Evolutionary conservation across 31 red algal genomes (phyloP).

Genomic region (Porphyra umbilicalis): DNA sequence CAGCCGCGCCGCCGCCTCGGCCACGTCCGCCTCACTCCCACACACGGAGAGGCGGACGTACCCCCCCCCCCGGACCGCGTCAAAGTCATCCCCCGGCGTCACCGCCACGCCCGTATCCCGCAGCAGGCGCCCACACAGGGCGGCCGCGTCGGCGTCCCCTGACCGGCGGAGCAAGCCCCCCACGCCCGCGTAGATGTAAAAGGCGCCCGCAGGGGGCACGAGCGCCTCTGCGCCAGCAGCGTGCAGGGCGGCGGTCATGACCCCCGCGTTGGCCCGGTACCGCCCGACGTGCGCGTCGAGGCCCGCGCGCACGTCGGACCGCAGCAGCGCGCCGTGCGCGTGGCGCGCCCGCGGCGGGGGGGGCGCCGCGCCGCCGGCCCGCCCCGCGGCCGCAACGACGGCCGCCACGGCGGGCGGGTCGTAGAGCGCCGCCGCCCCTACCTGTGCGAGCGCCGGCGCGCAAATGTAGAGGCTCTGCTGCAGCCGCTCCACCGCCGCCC

Average conservation of each 20-base stretch:
- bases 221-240: conserved; percentile 9
- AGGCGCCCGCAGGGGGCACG: conserved; percentile 12
- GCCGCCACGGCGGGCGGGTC: neutral
- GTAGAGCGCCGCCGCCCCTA: conserved; percentile 17
- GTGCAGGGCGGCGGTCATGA: neutral
- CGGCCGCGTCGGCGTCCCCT: neutral
- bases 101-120: conserved; percentile 19
- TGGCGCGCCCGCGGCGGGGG: neutral
- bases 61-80: conserved; percentile 3
- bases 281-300: conserved; percentile 11
- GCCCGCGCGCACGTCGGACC: neutral
- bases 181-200: conserved; percentile 41
- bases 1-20: conserved; percentile 18
- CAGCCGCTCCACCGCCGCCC: conserved; percentile 8
- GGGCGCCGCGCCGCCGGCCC: neutral
- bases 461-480: conserved; percentile 48
- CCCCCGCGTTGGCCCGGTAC: neutral
- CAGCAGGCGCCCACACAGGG: conserved; percentile 32
- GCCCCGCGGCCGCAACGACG: neutral
- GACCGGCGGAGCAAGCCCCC: neutral
- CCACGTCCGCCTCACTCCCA: conserved; percentile 5
- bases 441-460: conserved; percentile 22
- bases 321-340: neutral
- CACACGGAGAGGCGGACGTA: conserved; percentile 30
- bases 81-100: conserved; percentile 62